Base-by-base conservation (phyloP, 2,329 filamentous ascomycete species). In the Arachnopeziza araneosa region DNA sequence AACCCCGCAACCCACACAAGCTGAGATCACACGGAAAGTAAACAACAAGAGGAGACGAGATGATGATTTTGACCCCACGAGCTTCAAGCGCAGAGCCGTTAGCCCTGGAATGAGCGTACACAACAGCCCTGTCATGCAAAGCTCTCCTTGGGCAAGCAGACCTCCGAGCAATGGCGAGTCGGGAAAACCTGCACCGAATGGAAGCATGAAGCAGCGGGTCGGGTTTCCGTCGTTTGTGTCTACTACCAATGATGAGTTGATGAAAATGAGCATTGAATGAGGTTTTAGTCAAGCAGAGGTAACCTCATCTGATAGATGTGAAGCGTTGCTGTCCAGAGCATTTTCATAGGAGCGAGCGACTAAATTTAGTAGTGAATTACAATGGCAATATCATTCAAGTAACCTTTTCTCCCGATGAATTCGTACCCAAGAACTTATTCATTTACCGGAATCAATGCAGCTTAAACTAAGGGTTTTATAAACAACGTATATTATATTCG, bases 221-320 rank as follows among this genome's bases (percentile, higher is more conserved):
- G 91, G 91, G 9, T 82, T 96, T 67, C 93, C 97, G 75, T 91
- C 93, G 1, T 97, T 98, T 93, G 89, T 85, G 21, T 44, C 36
- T 44, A 93, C 97, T 75, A 93, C 93, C n/a, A 91, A 91, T 72
- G 93, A 97, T 73, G 90, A 92, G 1, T 80, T 97, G 65, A 96
- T 96, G 88, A 92, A 93, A 69, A 95, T 98, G 90, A 96, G 90
- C 74, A 96, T 97, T 70, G 93, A 97, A 74, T 96, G 54, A 69
- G 48, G 19, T 5, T 14, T 2, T 30, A 4, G 26, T 17, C 7
- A 44, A 36, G 12, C 10, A 44, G 6, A 14, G 6, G 17, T 7
- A 17, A 44, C 2, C 6, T 14, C 6, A 17, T 8, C 19, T 21
- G 2, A 5, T n/a, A 44, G 26, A 19, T 14, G 17, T 19, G 5